Evolutionary conservation across 192 early-diverging fungal genomes (phyloP), one percentile per base, ranked within the genome.

Genomic region (Rhizophagus clarus): DNA sequence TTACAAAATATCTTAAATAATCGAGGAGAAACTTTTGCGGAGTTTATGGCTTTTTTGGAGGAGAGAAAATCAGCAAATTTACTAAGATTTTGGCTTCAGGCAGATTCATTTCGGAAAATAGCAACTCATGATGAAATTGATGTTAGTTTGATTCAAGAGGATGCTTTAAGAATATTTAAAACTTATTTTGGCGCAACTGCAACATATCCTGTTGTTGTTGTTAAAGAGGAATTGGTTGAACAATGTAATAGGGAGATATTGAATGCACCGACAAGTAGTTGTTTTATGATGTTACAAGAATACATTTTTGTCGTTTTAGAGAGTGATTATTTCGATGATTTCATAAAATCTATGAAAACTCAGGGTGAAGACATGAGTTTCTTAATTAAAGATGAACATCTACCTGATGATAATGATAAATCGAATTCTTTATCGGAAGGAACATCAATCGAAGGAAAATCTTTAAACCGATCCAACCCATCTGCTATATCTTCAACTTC

Each of bases 1-100:
- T 62, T 75, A 61, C 74, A 47, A 75, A 32, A 14, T 1, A 61
- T 75, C n/a, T 32, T 75, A 61, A 26, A 75, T 34, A 56, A 11
- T 12, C 49, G 34, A 7, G 12, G 20, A 10, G 26, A 74, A 34
- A 34, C 26, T 34, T 75, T 75, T 62, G 74, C 74, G 3, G 74
- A 75, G 26, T 75, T 75, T 75, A 75, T 75, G 74, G 74, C 74
- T n/a, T 75, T 75, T 62, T n/a, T 75, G 0, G 74, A 75, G 22
- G 74, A 75, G 62, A 22, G 29, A 28, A 28, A 75, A 37, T 14
- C 56, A 1, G 60, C 51, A 3, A 75, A 61, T 40, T 75, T 75
- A 75, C 32, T 75, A 12, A 14, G 74, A 26, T 75, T 75, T 62
- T 75, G 74, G 74, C 74, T 75, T 60, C 74, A 75, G 14, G 74